Evolutionary conservation across 106 monocot genomes (phyloP), one percentile per base, ranked within the genome.

Genomic region (Acorus calamus): DNA sequence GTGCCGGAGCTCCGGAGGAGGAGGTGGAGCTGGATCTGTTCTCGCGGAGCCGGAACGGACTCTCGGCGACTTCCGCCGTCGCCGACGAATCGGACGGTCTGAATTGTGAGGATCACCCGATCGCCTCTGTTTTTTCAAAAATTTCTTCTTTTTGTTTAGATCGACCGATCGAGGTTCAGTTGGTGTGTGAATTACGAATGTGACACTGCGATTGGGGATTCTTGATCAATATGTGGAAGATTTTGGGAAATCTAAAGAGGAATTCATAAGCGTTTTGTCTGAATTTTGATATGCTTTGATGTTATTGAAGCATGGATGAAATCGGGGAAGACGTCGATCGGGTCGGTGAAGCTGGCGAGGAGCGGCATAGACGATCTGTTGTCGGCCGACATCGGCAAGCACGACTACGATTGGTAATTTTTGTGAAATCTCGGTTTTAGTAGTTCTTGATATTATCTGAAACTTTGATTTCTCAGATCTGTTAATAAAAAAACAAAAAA

Each of bases 391-490:
- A 73, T 58, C 6, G 66, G 66, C 7, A 73, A 73, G 42, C 58
- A 73, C 47, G 73, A 73, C 14, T 73, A 73, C 7, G 73, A 73
- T 66, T 73, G 73, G 73, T 73, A 73, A 28, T 28, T 28, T 28
- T 28, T 28, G 28, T 28, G 28, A 28, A 28, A 28, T 28, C 28
- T 28, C 28, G 28, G 28, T 28, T 28, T 28, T 28, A 28, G 28
- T 28, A 28, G 28, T 28, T 28, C 28, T 28, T 28, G 28, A 28
- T 28, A 28, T 28, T 28, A 28, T 28, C 28, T 28, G 28, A 28
- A 28, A 0, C 28, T 28, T 28, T 28, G 28, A 28, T 28, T 28
- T 28, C 28, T 28, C 28, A 28, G 28, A 28, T 28, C 28, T 28
- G 28, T 28, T 28, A 28, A 28, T 28, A 28, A 28, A 28, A 28